A percentile compares a stretch with the other conserved stretches of the same genome.
Evolutionary conservation across 345 rosid species (phyloP).

Genomic region (Streptanthus diversifolius): DNA sequence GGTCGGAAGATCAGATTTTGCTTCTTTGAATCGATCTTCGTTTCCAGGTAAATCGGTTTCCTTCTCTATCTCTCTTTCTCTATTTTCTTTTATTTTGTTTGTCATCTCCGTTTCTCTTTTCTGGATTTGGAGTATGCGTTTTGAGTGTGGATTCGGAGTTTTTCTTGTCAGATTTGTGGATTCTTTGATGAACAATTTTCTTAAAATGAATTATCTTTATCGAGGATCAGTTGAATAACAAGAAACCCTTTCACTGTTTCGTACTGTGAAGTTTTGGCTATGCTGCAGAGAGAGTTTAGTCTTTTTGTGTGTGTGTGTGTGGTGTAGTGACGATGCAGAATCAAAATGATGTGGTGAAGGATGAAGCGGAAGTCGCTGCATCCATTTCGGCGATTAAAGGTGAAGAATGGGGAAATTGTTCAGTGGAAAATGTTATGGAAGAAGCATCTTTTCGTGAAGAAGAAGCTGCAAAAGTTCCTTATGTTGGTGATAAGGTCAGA

Average conservation of each 20-base stretch:
- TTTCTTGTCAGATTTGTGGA: conserved; percentile 5
- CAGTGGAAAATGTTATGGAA: conserved; percentile 57
- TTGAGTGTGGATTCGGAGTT: background rate
- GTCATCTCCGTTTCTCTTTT: background rate
- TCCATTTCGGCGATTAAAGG: conserved; percentile 33
- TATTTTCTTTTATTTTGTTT: background rate
- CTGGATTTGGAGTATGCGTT: background rate
- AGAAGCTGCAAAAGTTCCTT: conserved; percentile 64
- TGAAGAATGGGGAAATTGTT: conserved; percentile 46
- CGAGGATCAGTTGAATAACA: conserved; percentile 10
- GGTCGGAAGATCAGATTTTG: background rate
- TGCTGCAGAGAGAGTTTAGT: background rate
- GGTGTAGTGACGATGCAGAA: conserved; percentile 46
- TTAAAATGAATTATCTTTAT: background rate
- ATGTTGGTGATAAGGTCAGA: conserved; percentile 80
- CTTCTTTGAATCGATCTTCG: conserved; percentile 6
- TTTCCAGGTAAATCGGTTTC: conserved; percentile 9
- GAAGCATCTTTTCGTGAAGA: conserved; percentile 51
- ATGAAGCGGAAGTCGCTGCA: conserved; percentile 39
- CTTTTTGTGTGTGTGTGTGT: background rate
- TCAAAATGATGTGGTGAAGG: conserved; percentile 40
- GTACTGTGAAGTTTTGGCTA: background rate
- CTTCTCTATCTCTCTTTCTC: background rate
- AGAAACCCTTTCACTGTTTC: background rate
- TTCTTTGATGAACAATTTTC: background rate